Evolutionary conservation across 2,329 filamentous ascomycete species (phyloP).

Genomic region (Colletotrichum orbiculare): DNA sequence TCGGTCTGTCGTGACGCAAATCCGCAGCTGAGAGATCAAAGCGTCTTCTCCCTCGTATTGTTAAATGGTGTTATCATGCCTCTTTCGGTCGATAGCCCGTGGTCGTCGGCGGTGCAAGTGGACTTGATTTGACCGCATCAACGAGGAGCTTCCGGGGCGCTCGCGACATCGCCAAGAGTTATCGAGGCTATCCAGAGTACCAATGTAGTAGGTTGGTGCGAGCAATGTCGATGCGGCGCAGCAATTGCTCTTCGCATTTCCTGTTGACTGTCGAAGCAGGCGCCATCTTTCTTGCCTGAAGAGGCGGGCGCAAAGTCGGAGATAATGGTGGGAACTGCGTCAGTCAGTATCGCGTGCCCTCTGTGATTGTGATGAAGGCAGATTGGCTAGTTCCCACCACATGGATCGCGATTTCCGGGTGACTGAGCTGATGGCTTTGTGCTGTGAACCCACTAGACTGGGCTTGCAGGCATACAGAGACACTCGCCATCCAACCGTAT

Average conservation of each 20-base stretch:
- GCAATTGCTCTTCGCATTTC: neutral
- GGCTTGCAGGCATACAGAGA: no score
- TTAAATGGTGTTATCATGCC: neutral
- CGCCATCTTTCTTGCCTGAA: neutral
- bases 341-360: no score
- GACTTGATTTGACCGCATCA: neutral
- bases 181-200: neutral
- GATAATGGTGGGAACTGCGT: no score
- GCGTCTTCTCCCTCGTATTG: neutral
- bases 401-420: no score
- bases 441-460: no score
- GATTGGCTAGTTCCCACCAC: no score
- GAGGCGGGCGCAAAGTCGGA: no score
- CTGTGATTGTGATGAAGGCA: no score
- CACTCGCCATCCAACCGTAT: no score
- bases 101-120: constrained; percentile 1
- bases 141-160: constrained; percentile 6
- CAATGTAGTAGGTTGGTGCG: constrained; percentile 13
- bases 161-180: constrained; percentile 26
- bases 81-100: constrained; percentile 8
- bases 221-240: constrained; percentile 2
- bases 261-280: neutral
- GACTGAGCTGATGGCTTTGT: no score
- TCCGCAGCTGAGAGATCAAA: constrained; percentile 4
- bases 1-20: constrained; percentile 12